phyloP scores from a whole-genome alignment of 176 grass and related monocot species.

The Oryza nivara region DNA sequence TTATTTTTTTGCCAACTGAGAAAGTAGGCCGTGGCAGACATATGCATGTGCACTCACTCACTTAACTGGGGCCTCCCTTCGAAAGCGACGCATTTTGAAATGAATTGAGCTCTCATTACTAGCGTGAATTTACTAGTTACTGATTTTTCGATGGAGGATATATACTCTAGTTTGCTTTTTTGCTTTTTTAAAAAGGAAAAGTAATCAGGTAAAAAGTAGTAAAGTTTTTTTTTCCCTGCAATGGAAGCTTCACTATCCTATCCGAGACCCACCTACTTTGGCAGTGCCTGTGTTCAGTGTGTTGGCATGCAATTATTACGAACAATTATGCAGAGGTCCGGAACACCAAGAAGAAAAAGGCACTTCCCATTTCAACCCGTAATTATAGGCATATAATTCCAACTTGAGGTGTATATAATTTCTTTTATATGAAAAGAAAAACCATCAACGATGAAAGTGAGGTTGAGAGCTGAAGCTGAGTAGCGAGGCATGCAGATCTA shows the following conservation, averaged over 20 bases:
- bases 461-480: neutral
- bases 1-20: neutral
- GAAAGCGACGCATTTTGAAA: slow-evolving; percentile 5
- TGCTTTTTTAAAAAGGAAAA: neutral
- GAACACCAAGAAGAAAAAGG: slow-evolving; percentile 3
- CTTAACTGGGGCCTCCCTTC: neutral
- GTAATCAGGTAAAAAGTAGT: neutral
- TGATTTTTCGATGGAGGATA: too few species aligned
- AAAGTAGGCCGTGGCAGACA: neutral
- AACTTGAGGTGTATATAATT: neutral
- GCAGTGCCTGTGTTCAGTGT: neutral
- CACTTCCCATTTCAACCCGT: neutral
- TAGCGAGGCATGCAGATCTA: neutral
- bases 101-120: too few species aligned
- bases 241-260: slow-evolving; percentile 25
- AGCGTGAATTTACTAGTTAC: too few species aligned
- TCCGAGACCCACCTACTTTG: slow-evolving; percentile 2
- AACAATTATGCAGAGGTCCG: neutral
- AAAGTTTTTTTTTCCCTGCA: too few species aligned
- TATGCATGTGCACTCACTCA: slow-evolving; percentile 27
- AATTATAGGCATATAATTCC: neutral
- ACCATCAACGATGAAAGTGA: neutral
- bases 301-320: slow-evolving; percentile 14
- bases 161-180: neutral
- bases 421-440: neutral